Base-by-base conservation (phyloP, 495 filamentous ascomycete genomes). In the Xanthoparmelia taractica region DNA sequence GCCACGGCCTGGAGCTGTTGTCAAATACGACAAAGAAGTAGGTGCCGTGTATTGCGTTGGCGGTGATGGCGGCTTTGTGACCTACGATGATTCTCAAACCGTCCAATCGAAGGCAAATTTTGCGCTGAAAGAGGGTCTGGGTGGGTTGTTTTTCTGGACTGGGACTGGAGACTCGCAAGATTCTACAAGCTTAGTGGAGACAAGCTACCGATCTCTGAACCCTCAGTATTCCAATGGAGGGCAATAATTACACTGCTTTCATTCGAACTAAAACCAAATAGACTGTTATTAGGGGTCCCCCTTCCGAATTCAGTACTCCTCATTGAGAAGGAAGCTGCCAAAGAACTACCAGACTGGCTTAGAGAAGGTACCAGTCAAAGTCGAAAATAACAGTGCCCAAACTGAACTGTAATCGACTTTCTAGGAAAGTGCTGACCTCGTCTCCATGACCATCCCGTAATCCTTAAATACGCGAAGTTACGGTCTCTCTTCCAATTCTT, bases 111-210 rank as follows among this genome's bases (percentile, higher is more conserved):
- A 96, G 73, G 91, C 89, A 3, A 74, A 80, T n/a, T 94, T 85
- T 69, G 92, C 86, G 70, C 91, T 84, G 66, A 80, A 87, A 64
- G 84, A 85, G 64, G 83, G 84, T 29, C 80, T 96, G 0, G 92
- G 87, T 20, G 92, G 92, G 0, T 74, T 96, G 41, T 96, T 95
- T 72, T 96, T 92, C 73, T 96, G 91, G 92, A 88, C 88, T 60
- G 91, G 90, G n/a, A 87, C 87, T 25, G 88, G 84, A 4, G 92
- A 96, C 74, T 80, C 81, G 7, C 81, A 80, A 65, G 84, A 80
- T 52, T 76, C 82, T 43, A 76, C 87, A 65, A 94, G 90, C 73
- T 72, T 96, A 68, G 82, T 95, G 56, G 82, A 87, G 52, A 82
- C 87, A 4, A 88, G 88, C 37, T 50, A 61, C 37, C 63, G 63